Conservation (phyloP, 176 grass and related monocot species). For the Oryza officinalis region DNA sequence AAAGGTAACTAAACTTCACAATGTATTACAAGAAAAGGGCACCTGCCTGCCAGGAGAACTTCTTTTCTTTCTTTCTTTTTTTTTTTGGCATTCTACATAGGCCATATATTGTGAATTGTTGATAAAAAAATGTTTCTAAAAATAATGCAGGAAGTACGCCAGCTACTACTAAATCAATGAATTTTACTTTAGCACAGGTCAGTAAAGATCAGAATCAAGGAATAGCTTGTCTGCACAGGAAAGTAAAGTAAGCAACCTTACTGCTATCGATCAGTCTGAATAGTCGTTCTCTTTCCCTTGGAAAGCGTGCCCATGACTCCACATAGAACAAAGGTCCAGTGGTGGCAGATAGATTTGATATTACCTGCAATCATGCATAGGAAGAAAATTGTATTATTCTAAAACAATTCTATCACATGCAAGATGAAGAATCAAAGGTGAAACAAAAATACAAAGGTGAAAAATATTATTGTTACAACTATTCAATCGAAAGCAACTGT, state of each 20-base stretch:
- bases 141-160: not conserved
- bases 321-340: conserved; percentile 71
- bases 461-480: conserved; percentile 21
- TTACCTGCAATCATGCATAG: conserved; percentile 53
- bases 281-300: conserved; percentile 77
- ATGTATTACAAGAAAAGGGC: not conserved
- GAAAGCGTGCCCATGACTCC: conserved; percentile 86
- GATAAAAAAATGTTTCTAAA: not conserved
- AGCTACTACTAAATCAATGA: conserved; percentile 1
- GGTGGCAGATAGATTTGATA: conserved; percentile 92
- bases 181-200: not conserved
- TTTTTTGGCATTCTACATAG: not conserved
- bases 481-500: conserved; percentile 1
- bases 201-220: not conserved
- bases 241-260: conserved; percentile 64
- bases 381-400: conserved; percentile 25
- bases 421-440: not conserved
- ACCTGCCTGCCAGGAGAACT: not conserved
- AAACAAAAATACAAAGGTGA: not conserved
- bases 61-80: not conserved
- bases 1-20: not conserved
- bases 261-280: conserved; percentile 83
- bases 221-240: not conserved
- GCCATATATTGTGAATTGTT: not conserved
- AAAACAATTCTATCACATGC: not conserved